These are phyloP conservation scores for Hypoxylon sp. DNA, from an alignment of 2,329 filamentous ascomycete species.

Conservation along the genomic window DNA sequence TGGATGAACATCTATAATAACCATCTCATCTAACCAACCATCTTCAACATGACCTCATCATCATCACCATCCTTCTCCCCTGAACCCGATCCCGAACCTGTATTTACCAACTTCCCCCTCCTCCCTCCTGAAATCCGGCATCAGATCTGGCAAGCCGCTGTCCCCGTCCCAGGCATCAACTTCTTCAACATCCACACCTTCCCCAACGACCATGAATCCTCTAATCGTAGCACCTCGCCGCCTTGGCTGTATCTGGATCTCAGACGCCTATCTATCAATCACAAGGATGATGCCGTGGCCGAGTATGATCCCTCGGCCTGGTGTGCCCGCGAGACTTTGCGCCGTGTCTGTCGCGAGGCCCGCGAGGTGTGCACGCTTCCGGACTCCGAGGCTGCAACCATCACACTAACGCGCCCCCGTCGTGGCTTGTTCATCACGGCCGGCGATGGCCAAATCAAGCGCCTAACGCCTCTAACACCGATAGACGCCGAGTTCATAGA, in stretches of 20 bases:
- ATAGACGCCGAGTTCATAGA: neutral
- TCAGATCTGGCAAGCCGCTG: constrained; percentile 42
- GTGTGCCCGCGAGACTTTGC: constrained; percentile 40
- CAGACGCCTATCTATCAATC: constrained; percentile 41
- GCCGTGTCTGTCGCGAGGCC: constrained; percentile 43
- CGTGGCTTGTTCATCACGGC: constrained; percentile 44
- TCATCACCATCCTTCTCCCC: constrained; percentile 14
- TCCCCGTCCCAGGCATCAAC: constrained; percentile 44
- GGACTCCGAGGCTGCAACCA: constrained; percentile 22
- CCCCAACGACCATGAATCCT: constrained; percentile 44
- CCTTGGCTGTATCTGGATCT: constrained; percentile 45
- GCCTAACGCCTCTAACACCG: constrained; percentile 27
- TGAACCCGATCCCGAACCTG: neutral
- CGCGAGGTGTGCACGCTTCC: constrained; percentile 39
- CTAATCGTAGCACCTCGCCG: constrained; percentile 44
- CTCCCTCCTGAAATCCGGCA: constrained; percentile 45
- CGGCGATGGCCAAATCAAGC: constrained; percentile 40
- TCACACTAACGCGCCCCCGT: constrained; percentile 43
- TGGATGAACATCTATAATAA: too few relatives aligned
- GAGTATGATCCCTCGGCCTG: constrained; percentile 46
- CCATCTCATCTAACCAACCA: too few relatives aligned
- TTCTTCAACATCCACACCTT: constrained; percentile 49
- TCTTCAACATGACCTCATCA: too few relatives aligned
- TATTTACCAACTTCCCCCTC: constrained; percentile 38
- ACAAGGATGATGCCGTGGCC: constrained; percentile 41